Conservation (phyloP, 768 basidiomycete species). For the Hygrocybe punicea region DNA sequence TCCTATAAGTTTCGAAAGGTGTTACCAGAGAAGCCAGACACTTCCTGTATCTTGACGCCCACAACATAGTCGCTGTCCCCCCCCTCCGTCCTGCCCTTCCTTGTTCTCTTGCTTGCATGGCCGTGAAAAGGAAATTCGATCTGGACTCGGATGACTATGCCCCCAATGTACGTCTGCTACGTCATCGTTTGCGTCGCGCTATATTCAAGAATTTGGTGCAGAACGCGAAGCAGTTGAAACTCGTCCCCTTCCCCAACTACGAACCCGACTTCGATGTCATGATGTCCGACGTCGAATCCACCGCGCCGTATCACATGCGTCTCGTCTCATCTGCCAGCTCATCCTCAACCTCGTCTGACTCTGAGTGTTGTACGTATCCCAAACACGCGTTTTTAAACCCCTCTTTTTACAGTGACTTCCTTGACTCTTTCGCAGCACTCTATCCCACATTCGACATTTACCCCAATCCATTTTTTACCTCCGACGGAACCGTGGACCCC, state of each 20-base stretch:
- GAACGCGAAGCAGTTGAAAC: slow-evolving; percentile 68
- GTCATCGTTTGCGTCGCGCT: slow-evolving; percentile 15
- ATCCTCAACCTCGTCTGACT: slow-evolving; percentile 49
- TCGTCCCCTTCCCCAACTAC: slow-evolving; percentile 70
- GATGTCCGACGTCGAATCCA: slow-evolving; percentile 68
- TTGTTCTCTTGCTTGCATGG: slow-evolving; percentile 42
- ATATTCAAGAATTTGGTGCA: slow-evolving; percentile 26
- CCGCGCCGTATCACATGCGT: slow-evolving; percentile 55
- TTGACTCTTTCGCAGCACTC: slow-evolving; percentile 29
- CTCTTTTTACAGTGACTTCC: neutral
- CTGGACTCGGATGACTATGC: slow-evolving; percentile 52
- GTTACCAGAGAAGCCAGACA: too few relatives aligned
- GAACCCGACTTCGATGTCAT: slow-evolving; percentile 60
- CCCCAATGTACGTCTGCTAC: slow-evolving; percentile 41
- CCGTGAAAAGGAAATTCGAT: slow-evolving; percentile 74
- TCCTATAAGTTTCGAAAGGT: neutral
- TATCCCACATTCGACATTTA: slow-evolving; percentile 66
- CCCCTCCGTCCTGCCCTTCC: slow-evolving; percentile 10
- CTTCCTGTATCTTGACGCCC: slow-evolving; percentile 16
- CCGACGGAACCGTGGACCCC: slow-evolving; percentile 46
- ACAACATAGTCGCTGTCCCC: slow-evolving; percentile 15
- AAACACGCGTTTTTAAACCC: neutral
- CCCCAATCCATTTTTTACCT: slow-evolving; percentile 51
- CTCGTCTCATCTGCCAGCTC: slow-evolving; percentile 65
- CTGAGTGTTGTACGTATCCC: slow-evolving; percentile 46